A percentile compares a stretch with the other conserved stretches of the same genome.
These are phyloP conservation scores for Zymoseptoria tritici DNA, from an alignment of 2,329 filamentous ascomycete genomes.

Conservation along the genomic window DNA sequence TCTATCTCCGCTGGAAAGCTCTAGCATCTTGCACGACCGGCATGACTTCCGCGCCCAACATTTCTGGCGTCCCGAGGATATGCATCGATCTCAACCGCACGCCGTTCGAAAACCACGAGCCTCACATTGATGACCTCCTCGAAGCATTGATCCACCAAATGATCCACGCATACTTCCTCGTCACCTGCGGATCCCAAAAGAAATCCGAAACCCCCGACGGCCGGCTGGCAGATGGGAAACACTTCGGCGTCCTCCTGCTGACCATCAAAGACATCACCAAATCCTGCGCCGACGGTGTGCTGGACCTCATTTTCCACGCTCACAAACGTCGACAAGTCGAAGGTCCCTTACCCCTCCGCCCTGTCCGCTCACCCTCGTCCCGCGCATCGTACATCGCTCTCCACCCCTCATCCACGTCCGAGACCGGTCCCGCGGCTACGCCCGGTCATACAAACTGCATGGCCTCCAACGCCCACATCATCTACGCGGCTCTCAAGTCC, in stretches of 20 bases:
- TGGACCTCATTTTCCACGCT: slow-evolving; percentile 31
- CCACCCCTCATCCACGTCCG: slow-evolving; percentile 12
- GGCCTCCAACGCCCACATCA: slow-evolving; percentile 25
- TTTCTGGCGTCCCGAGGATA: slow-evolving; percentile 25
- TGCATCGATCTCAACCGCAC: slow-evolving; percentile 29
- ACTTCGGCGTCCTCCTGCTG: slow-evolving; percentile 35
- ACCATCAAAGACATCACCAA: slow-evolving; percentile 31
- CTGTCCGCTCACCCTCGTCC: background rate
- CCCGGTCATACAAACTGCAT: slow-evolving; percentile 26
- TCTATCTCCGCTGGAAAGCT: slow-evolving; percentile 29
- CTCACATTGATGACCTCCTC: slow-evolving; percentile 29
- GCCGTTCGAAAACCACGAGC: slow-evolving; percentile 23
- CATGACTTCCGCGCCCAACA: slow-evolving; percentile 30
- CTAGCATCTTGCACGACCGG: slow-evolving; percentile 27
- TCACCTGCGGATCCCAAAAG: slow-evolving; percentile 34
- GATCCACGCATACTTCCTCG: slow-evolving; percentile 40
- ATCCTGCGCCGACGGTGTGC: slow-evolving; percentile 18
- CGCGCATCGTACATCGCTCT: slow-evolving; percentile 15
- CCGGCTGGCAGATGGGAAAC: slow-evolving; percentile 31
- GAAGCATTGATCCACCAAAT: slow-evolving; percentile 38
- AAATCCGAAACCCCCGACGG: slow-evolving; percentile 28
- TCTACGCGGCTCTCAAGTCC: slow-evolving; percentile 24
- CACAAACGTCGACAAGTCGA: slow-evolving; percentile 12
- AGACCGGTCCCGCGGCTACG: slow-evolving; percentile 8
- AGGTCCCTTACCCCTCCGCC: background rate